Evolutionary conservation across 2,329 filamentous ascomycete genomes (phyloP).

Genomic region (Nemania serpens): DNA sequence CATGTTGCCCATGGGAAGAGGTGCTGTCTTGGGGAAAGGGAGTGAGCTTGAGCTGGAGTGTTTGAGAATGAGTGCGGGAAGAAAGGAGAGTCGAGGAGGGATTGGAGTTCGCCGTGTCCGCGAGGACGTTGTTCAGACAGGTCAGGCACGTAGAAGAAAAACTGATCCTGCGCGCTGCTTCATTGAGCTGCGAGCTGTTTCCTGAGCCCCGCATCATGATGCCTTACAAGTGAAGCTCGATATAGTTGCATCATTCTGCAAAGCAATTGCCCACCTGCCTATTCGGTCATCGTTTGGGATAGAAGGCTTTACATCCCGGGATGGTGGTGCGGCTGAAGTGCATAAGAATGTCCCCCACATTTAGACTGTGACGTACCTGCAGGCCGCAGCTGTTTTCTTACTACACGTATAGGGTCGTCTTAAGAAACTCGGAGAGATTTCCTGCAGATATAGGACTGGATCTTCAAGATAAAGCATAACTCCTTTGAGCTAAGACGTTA

Average conservation of each 20-base stretch:
- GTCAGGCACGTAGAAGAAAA: neutral
- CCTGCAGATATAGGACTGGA: neutral
- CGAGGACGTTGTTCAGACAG: neutral
- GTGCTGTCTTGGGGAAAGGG: neutral
- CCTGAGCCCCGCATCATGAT: neutral
- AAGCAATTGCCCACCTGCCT: neutral
- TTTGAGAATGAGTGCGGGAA: neutral
- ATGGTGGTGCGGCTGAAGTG: neutral
- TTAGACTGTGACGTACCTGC: neutral
- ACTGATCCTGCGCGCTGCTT: neutral
- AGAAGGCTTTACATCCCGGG: neutral
- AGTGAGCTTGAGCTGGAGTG: neutral
- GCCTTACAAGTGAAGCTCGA: neutral
- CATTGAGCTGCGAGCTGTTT: neutral
- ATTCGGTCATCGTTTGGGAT: neutral
- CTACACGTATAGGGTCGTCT: neutral
- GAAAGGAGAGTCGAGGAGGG: neutral
- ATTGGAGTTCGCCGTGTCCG: neutral
- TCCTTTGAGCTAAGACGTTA: neutral
- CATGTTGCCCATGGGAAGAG: neutral
- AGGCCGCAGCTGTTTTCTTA: neutral
- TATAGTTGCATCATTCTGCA: neutral
- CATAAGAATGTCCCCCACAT: neutral
- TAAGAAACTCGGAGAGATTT: neutral
- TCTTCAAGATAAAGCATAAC: neutral